Evolutionary conservation across 371 early-diverging fungal species (phyloP), one percentile per base, ranked within the genome.

Genomic region (Mortierella sp.): DNA sequence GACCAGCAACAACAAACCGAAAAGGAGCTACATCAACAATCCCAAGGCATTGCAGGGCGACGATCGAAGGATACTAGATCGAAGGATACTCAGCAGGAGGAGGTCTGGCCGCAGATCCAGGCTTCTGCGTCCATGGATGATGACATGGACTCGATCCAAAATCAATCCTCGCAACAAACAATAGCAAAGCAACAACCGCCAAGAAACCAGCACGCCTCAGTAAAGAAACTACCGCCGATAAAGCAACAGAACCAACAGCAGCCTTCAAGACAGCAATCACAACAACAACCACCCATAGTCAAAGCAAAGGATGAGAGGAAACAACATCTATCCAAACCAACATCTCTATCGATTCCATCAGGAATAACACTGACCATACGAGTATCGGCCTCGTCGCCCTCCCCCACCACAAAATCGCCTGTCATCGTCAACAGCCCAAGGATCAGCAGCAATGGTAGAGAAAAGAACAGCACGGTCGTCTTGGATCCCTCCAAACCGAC

Each of bases 81-180:
- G 22, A 37, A 6, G 39, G 61, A 16, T 14, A 61, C 22, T 1
- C 37, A 34, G 4, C 61, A 61, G 37, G 34, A 52, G 13, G 68
- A 72, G 1, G 55, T 64, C 29, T 45, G 16, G 9, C 43, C 48
- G 16, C 70, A 69, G 19, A 78, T 73, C 31, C 78, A 69, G 29
- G 78, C 73, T 31, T 69, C 73, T 26, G 78, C 78, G 1, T 44
- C 26, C 45, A 64, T 78, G 66, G 66, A 73, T 10, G 64, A 78
- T 13, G 53, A 73, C 13, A 40, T 41, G 34, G 73, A 73, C 16
- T 34, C 55, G 22, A 70, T 55, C 11, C 43, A 16, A 1, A 43
- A 3, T 8, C 45, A 8, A 26, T 7, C 31, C 5, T n/a, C 63
- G 24, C 47, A 34, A 16, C 40, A 9, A 14, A 34, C 22, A 19